A percentile compares a stretch with the other conserved stretches of the same genome.
phyloP scores from a whole-genome alignment of 2,329 filamentous ascomycete genomes.

The Bipolaris sorokiniana region DNA sequence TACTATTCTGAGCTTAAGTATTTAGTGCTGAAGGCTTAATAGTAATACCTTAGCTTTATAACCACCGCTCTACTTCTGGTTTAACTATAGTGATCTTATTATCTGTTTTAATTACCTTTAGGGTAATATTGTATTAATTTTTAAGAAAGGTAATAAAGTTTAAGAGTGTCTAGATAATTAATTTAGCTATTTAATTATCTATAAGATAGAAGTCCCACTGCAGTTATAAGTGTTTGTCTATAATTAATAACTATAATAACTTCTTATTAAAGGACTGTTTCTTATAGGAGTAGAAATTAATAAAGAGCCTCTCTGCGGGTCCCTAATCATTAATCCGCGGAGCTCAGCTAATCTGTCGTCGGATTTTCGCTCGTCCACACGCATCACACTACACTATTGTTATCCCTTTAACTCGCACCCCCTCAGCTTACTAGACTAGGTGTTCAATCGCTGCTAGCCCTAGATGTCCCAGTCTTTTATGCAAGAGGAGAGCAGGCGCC shows the following conservation, averaged over 20 bases:
- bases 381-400: neutral
- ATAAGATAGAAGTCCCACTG: neutral
- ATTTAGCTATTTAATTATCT: neutral
- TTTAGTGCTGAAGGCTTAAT: constrained; percentile 14
- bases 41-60: neutral
- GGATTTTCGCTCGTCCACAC: neutral
- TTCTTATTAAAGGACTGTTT: neutral
- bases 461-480: neutral
- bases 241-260: neutral
- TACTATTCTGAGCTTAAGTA: constrained; percentile 5
- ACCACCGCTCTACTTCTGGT: neutral
- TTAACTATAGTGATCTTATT: neutral
- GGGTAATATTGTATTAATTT: constrained; percentile 1
- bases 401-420: neutral
- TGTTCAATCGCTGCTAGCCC: neutral
- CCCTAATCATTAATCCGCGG: neutral
- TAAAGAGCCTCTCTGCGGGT: neutral
- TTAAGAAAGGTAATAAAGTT: neutral
- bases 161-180: neutral
- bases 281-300: neutral
- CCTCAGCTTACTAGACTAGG: neutral
- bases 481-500: too few relatives aligned
- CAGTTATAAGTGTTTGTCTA: neutral
- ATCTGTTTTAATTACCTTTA: neutral
- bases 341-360: neutral